Evolutionary conservation across 139 green algal species (phyloP).

Genomic region (Chlorella sp.): DNA sequence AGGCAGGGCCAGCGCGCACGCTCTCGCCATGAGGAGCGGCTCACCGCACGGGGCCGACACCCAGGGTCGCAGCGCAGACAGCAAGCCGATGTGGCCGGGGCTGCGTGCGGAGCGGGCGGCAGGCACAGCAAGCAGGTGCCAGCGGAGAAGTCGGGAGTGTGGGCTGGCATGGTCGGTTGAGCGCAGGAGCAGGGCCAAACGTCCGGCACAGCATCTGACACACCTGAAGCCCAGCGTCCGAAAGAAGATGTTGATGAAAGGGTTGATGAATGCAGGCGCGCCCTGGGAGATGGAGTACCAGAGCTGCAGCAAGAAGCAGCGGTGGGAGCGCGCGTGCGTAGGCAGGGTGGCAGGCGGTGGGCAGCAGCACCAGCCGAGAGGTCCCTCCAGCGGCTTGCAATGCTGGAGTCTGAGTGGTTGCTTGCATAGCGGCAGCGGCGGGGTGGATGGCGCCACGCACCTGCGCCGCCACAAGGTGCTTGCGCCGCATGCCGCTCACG

Average conservation of each 20-base stretch:
- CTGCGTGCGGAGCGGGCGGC: not conserved
- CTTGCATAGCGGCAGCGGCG: not conserved
- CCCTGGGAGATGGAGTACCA: conserved; percentile 21
- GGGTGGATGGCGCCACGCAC: not conserved
- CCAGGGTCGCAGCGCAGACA: conserved; percentile 14
- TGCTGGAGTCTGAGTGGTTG: no score
- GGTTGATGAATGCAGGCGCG: conserved; percentile 3
- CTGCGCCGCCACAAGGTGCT: not conserved
- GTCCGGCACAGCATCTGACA: not conserved
- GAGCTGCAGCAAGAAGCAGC: not conserved
- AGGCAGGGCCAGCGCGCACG: not conserved
- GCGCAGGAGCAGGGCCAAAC: not conserved
- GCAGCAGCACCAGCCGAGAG: conserved; percentile 4
- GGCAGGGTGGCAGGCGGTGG: not conserved
- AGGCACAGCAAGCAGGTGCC: conserved; percentile 4
- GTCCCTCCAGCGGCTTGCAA: no score
- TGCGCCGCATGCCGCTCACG: not conserved
- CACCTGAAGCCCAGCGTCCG: not conserved
- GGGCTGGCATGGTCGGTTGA: not conserved
- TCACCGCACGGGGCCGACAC: conserved; percentile 18
- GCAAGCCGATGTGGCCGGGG: conserved; percentile 22
- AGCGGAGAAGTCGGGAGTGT: not conserved
- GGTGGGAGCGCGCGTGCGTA: not conserved
- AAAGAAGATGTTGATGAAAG: conserved; percentile 27
- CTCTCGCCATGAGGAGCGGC: not conserved